phyloP scores from a whole-genome alignment of 1,284 basidiomycete genomes.

The Tetrapyrgos nigripes region DNA sequence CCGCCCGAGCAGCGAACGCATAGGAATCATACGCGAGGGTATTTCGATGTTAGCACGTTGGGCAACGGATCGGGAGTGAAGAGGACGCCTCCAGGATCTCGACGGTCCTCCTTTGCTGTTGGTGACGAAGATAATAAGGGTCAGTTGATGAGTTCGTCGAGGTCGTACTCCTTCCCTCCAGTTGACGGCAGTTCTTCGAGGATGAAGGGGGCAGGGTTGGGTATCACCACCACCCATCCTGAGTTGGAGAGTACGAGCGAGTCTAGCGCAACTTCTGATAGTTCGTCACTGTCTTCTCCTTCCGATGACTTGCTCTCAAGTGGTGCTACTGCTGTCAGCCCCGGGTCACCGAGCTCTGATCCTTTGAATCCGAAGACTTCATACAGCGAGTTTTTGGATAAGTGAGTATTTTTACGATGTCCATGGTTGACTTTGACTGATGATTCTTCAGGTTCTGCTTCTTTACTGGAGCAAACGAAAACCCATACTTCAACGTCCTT shows the following conservation, averaged over 20 bases:
- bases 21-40: slow-evolving; percentile 57
- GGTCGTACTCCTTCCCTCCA: slow-evolving; percentile 47
- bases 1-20: slow-evolving; percentile 25
- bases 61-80: slow-evolving; percentile 31
- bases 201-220: neutral
- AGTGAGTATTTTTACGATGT: slow-evolving; percentile 45
- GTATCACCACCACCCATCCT: neutral
- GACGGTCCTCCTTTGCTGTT: slow-evolving; percentile 24
- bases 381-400: slow-evolving; percentile 69
- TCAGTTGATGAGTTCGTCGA: slow-evolving; percentile 18
- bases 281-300: slow-evolving; percentile 10
- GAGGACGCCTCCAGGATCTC: slow-evolving; percentile 52
- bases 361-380: slow-evolving; percentile 38
- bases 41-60: slow-evolving; percentile 44
- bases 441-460: slow-evolving; percentile 69
- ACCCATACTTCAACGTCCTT: slow-evolving; percentile 9
- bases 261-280: neutral
- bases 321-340: slow-evolving; percentile 19
- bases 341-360: slow-evolving; percentile 20
- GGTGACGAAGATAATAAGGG: slow-evolving; percentile 21
- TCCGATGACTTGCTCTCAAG: slow-evolving; percentile 15
- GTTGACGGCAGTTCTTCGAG: slow-evolving; percentile 18
- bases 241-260: slow-evolving; percentile 9
- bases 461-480: slow-evolving; percentile 60
- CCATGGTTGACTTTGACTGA: slow-evolving; percentile 10